Base-by-base conservation (phyloP, 495 filamentous ascomycete species). In the Aspergillus ostianus region DNA sequence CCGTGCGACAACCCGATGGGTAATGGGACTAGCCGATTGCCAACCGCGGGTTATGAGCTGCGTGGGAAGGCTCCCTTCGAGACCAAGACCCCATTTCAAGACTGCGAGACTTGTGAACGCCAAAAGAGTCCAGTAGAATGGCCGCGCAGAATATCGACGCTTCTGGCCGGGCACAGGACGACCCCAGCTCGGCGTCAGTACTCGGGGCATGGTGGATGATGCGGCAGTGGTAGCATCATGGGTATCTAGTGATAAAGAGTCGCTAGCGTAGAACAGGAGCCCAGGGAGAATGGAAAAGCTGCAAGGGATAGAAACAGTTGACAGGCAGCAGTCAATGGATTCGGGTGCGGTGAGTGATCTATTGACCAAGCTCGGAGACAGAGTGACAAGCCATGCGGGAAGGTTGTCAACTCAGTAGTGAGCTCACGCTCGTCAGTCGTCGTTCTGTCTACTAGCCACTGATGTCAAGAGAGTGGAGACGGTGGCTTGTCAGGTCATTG, bases 81-180 rank as follows among this genome's bases (percentile, higher is more conserved):
- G 32, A 32, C 53, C 53, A 4, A 71, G 8, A n/a, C 51, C 41
- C 67, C 67, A 71, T 53, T 66, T 77, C 17, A 67, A 57, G 8
- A 61, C 30, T 15, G 63, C 67, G 36, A 79, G 63, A 27, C 58
- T 44, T 2, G 67, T 66, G 32, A 79, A 68, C 18, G 72, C 60
- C 26, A 71, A n/a, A 6, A 77, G 53, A 23, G 70, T 70, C 36
- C 61, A 66, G 64, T 68, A 77, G 53, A 77, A 77, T 18, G 74
- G 72, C 21, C 70, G 68, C 9, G 67, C 68, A 2, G 76, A 79
- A 53, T 72, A 77, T 58, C 60, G 68, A 59, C 69, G 70, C 57
- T 57, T 66, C 57, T 51, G 69, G 53, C 64, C 64, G 59, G 54
- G 58, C 52, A 59, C 55, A 59, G 65, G 63, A 62, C 62, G 69